Conservation (phyloP, 306 rosid species). For the Corylus americana region DNA sequence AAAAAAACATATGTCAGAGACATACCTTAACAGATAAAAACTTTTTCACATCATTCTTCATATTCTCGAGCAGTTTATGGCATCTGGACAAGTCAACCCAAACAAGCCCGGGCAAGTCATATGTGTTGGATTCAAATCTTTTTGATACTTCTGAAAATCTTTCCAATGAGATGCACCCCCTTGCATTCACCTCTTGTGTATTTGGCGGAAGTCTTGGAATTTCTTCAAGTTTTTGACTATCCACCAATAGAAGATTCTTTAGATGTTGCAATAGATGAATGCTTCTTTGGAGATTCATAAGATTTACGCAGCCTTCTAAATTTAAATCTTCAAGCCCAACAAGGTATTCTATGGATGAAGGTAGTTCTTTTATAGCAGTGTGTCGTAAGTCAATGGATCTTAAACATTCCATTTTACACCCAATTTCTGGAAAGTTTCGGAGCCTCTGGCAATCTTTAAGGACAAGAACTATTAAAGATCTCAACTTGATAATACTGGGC, state of each 20-base stretch:
- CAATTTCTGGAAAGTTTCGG: slow-evolving; percentile 30
- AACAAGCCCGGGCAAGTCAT: background rate
- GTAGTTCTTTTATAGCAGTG: slow-evolving; percentile 22
- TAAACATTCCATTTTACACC: background rate
- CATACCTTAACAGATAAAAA: background rate
- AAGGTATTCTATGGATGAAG: slow-evolving; percentile 24
- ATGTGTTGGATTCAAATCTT: slow-evolving; percentile 6
- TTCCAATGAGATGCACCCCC: slow-evolving; percentile 15
- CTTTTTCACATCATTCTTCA: background rate
- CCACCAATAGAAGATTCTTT: background rate
- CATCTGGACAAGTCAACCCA: background rate
- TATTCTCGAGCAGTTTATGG: background rate
- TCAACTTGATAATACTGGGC: slow-evolving; percentile 23
- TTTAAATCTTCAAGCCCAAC: slow-evolving; percentile 5
- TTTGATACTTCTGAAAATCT: background rate
- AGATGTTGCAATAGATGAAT: background rate
- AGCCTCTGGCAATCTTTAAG: slow-evolving; percentile 28
- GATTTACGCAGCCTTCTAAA: slow-evolving; percentile 5
- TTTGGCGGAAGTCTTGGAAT: slow-evolving; percentile 11
- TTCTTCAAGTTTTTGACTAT: background rate
- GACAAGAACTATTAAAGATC: slow-evolving; percentile 19
- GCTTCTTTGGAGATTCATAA: slow-evolving; percentile 12
- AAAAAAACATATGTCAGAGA: no score
- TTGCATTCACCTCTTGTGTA: background rate
- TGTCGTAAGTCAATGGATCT: slow-evolving; percentile 4